Evolutionary conservation across 2,329 filamentous ascomycete species (phyloP).

Genomic region (Metarhizium robertsii): DNA sequence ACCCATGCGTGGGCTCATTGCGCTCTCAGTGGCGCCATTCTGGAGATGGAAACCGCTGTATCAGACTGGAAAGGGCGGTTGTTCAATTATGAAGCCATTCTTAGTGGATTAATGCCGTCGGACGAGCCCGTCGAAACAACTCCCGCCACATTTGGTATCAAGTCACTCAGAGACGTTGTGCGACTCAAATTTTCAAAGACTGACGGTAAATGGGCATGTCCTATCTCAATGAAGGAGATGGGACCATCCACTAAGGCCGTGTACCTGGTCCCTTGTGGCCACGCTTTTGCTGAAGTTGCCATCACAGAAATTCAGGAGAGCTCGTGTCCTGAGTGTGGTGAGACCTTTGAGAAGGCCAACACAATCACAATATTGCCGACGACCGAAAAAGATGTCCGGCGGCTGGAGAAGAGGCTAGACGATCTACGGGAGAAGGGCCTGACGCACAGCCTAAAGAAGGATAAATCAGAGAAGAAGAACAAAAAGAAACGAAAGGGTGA

Average conservation of each 20-base stretch:
- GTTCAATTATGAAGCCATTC: conserved; percentile 89
- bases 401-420: conserved; percentile 55
- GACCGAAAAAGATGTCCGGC: conserved; percentile 59
- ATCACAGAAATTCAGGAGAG: conserved; percentile 68
- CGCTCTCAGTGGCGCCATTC: conserved; percentile 69
- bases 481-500: conserved; percentile 48
- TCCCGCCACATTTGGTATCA: conserved; percentile 52
- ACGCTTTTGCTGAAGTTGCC: conserved; percentile 82
- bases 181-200: conserved; percentile 61
- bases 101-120: conserved; percentile 49
- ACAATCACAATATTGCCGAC: conserved; percentile 75
- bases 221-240: conserved; percentile 77
- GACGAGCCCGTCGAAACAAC: conserved; percentile 46
- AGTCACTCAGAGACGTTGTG: conserved; percentile 75
- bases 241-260: conserved; percentile 72
- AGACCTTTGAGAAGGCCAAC: conserved; percentile 62
- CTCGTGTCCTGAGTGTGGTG: conserved; percentile 63
- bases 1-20: conserved; percentile 81
- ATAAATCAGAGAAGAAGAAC: conserved; percentile 53
- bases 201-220: conserved; percentile 64
- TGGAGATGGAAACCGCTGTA: conserved; percentile 63
- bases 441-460: conserved; percentile 84
- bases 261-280: conserved; percentile 89
- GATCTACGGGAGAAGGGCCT: conserved; percentile 63
- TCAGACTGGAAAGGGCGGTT: conserved; percentile 77